These are phyloP conservation scores for Trichopus zeylanicus DNA, from an alignment of 116 monocot genomes.

Conservation along the genomic window DNA sequence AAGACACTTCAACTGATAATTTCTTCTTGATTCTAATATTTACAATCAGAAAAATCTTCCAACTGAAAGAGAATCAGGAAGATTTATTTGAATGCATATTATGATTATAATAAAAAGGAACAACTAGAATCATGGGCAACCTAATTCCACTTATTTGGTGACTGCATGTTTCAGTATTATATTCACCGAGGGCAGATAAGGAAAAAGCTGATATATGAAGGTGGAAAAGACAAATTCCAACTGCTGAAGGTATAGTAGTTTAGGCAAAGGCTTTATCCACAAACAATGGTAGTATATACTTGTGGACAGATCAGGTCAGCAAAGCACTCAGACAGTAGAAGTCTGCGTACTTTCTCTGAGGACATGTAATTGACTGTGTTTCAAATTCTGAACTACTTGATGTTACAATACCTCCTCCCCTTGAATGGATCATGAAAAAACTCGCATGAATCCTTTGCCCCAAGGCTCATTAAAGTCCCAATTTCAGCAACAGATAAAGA, in stretches of 20 bases:
- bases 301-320: background rate
- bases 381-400: background rate
- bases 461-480: constrained; percentile 76
- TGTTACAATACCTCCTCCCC: constrained; percentile 54
- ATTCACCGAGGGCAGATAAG: background rate
- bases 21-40: background rate
- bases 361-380: background rate
- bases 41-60: background rate
- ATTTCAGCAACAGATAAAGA: constrained; percentile 80
- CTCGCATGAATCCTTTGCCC: constrained; percentile 77
- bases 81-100: background rate
- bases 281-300: background rate
- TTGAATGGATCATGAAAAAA: constrained; percentile 94
- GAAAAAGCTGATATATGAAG: background rate
- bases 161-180: background rate
- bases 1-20: background rate
- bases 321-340: too few species aligned
- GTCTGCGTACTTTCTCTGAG: background rate
- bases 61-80: background rate
- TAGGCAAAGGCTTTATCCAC: too few species aligned
- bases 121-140: background rate
- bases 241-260: too few species aligned
- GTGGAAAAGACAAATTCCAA: background rate
- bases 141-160: background rate
- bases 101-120: background rate